Conservation (phyloP, 2,329 filamentous ascomycete genomes). For the Penicillium brasilianum region DNA sequence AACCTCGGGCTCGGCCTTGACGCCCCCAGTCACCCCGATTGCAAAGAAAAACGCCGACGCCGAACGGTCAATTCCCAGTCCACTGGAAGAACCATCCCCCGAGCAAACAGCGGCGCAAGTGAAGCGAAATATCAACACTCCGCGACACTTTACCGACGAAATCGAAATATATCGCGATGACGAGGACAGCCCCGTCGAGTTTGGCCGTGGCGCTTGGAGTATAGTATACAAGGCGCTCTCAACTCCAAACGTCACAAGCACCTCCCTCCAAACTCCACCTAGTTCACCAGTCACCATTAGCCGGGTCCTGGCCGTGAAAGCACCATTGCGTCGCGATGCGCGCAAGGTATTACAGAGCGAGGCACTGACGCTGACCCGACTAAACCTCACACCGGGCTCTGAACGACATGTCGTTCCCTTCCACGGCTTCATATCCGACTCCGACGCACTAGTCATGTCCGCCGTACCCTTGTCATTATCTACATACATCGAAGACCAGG, state of each 20-base stretch:
- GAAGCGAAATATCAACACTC: conserved; percentile 18
- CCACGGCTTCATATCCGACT: conserved; percentile 47
- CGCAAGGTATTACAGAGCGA: conserved; percentile 48
- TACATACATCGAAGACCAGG: conserved; percentile 47
- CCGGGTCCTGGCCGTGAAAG: conserved; percentile 52
- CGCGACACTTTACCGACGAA: conserved; percentile 40
- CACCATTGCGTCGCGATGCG: conserved; percentile 48
- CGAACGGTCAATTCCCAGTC: conserved; percentile 14
- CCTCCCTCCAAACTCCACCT: conserved; percentile 36
- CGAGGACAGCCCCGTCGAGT: conserved; percentile 42
- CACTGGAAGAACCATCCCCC: conserved; percentile 10
- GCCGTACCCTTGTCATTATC: conserved; percentile 52
- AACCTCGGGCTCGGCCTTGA: conserved; percentile 29
- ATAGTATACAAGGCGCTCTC: conserved; percentile 51
- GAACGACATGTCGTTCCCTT: conserved; percentile 51
- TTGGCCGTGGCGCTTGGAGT: conserved; percentile 55
- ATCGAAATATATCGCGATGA: conserved; percentile 39
- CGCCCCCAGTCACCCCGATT: conserved; percentile 44
- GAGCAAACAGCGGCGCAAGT: conserved; percentile 6
- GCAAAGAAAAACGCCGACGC: conserved; percentile 24
- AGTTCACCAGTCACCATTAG: conserved; percentile 42
- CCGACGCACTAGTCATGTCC: conserved; percentile 50
- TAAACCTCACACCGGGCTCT: conserved; percentile 40
- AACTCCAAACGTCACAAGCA: conserved; percentile 17
- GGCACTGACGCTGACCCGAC: conserved; percentile 48